Evolutionary conservation across 495 filamentous ascomycete species (phyloP).

Genomic region (Lichenothelia convexa): DNA sequence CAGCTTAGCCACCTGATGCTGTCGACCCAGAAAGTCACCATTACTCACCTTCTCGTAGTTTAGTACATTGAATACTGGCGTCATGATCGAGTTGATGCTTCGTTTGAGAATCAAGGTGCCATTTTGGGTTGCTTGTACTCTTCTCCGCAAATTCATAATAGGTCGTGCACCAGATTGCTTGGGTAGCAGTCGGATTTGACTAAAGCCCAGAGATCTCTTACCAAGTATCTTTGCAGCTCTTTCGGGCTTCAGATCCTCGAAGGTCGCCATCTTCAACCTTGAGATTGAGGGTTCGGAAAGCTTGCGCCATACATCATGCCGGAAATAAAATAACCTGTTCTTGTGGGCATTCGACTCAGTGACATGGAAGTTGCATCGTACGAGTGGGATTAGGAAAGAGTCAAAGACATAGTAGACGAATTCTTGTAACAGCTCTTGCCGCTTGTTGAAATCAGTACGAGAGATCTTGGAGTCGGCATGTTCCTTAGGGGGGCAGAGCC

Average conservation of each 20-base stretch:
- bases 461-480: slow-evolving; percentile 35
- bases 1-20: slow-evolving; percentile 1
- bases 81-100: slow-evolving; percentile 68
- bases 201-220: slow-evolving; percentile 48
- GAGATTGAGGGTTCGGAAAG: slow-evolving; percentile 56
- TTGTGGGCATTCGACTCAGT: slow-evolving; percentile 72
- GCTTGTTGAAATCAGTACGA: slow-evolving; percentile 54
- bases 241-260: slow-evolving; percentile 52
- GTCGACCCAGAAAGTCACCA: background rate
- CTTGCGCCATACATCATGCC: slow-evolving; percentile 76
- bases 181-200: slow-evolving; percentile 63
- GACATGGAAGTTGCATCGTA: slow-evolving; percentile 79
- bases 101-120: slow-evolving; percentile 37
- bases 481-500: slow-evolving; percentile 42
- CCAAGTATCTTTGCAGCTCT: slow-evolving; percentile 40
- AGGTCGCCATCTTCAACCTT: slow-evolving; percentile 51
- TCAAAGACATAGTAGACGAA: slow-evolving; percentile 87
- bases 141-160: slow-evolving; percentile 67
- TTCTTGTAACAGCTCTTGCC: slow-evolving; percentile 61
- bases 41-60: slow-evolving; percentile 57
- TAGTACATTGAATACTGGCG: slow-evolving; percentile 58
- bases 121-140: slow-evolving; percentile 31
- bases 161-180: slow-evolving; percentile 55
- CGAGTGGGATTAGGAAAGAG: slow-evolving; percentile 71
- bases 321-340: slow-evolving; percentile 80